A percentile compares a stretch with the other conserved stretches of the same genome.
phyloP scores from a whole-genome alignment of 2,329 filamentous ascomycete species.

The Bipolaris sorokiniana region DNA sequence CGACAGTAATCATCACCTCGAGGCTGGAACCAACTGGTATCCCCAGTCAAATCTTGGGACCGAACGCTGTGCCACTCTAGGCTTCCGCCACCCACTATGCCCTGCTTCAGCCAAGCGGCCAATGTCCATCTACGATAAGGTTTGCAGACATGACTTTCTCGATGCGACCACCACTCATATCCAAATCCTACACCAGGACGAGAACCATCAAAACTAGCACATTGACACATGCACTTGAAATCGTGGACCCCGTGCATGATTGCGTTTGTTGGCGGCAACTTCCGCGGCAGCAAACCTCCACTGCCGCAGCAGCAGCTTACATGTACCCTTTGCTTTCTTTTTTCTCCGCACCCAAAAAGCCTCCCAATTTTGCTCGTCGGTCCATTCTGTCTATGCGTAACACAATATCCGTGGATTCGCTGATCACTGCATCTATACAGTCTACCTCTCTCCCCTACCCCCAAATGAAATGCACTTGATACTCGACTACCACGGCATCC shows the following conservation, averaged over 20 bases:
- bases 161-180: not conserved
- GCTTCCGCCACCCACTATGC: not conserved
- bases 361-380: not conserved
- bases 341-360: not conserved
- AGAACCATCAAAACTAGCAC: not conserved
- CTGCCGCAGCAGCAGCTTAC: not conserved
- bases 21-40: not conserved
- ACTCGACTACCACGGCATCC: conserved; percentile 1
- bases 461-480: not conserved
- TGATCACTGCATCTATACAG: not conserved
- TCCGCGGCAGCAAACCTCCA: not conserved
- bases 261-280: not conserved
- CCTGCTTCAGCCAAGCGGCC: conserved; percentile 11
- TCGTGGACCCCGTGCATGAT: not conserved
- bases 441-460: not conserved
- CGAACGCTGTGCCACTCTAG: not conserved
- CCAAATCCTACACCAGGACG: not conserved
- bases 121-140: conserved; percentile 6
- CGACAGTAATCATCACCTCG: not conserved
- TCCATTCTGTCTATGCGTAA: conserved; percentile 18
- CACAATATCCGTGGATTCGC: conserved; percentile 26
- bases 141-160: not conserved
- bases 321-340: not conserved
- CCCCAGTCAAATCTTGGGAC: not conserved
- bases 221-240: not conserved